A percentile compares a stretch with the other conserved stretches of the same genome.
These are phyloP conservation scores for Zygosaccharomyces sapae DNA, from an alignment of 1,139 yeast species.

Conservation along the genomic window DNA sequence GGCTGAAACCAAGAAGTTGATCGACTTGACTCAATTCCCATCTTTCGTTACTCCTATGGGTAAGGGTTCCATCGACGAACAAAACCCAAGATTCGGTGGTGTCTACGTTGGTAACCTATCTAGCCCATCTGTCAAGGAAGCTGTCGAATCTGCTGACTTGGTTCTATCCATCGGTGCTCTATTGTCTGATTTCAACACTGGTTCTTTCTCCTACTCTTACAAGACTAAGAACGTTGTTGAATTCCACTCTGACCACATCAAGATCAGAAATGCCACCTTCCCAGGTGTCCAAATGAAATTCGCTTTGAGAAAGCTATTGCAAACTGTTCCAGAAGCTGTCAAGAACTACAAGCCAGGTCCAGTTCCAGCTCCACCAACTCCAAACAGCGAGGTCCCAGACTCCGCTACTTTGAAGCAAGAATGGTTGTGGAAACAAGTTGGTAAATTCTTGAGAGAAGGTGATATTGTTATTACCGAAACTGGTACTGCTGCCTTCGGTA, in stretches of 20 bases:
- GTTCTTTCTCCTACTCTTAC: slow-evolving; percentile 80
- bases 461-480: slow-evolving; percentile 82
- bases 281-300: slow-evolving; percentile 77
- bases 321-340: slow-evolving; percentile 39
- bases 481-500: slow-evolving; percentile 88
- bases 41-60: slow-evolving; percentile 90
- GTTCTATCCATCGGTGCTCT: slow-evolving; percentile 76
- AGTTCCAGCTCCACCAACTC: slow-evolving; percentile 45
- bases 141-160: slow-evolving; percentile 74
- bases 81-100: slow-evolving; percentile 74
- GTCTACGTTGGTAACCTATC: slow-evolving; percentile 81
- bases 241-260: slow-evolving; percentile 84
- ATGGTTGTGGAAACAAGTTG: slow-evolving; percentile 76
- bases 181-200: slow-evolving; percentile 85
- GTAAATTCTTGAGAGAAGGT: slow-evolving; percentile 71
- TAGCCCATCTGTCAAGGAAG: slow-evolving; percentile 66
- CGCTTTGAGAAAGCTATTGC: slow-evolving; percentile 49
- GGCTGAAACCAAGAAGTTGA: slow-evolving; percentile 57
- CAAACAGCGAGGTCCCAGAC: slow-evolving; percentile 43
- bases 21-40: slow-evolving; percentile 71
- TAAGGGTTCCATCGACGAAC: slow-evolving; percentile 74
- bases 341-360: slow-evolving; percentile 44
- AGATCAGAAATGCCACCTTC: slow-evolving; percentile 70
- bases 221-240: slow-evolving; percentile 76
- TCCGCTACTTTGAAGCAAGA: slow-evolving; percentile 57